Evolutionary conservation across 192 early-diverging fungal genomes (phyloP), one percentile per base, ranked within the genome.

Genomic region (Geranomyces michiganensis): DNA sequence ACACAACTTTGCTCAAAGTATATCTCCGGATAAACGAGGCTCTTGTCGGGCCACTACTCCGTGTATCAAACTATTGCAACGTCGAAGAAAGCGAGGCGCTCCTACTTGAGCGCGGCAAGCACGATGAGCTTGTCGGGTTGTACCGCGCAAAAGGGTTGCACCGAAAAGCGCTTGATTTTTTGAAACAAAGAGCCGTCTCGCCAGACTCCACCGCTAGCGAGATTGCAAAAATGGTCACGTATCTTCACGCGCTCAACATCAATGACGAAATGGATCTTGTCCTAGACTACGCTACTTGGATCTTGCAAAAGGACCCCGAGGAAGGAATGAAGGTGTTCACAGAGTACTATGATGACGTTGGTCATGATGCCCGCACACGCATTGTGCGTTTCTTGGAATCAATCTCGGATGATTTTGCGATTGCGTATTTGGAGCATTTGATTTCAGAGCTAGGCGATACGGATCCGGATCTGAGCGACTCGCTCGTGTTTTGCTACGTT

Each of bases 121-220:
- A 90, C 68, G 75, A 79, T 33, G 96, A 96, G 78, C 77, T 99
- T 15, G 90, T 97, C n/a, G 96, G 96, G 67, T 82, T 99, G 56
- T 99, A 97, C 77, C 85, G 92, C 48, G 90, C 91, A 66, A 96
- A 95, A 73, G 91, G 91, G 10, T 86, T 92, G 30, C 94, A 96
- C 78, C 86, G 87, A 29, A 94, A 94, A 68, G 95, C 97, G 2
- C 80, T 99, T 41, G 92, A 93, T 70, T 84, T 94, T 29, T 81
- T 98, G 29, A 67, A 60, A 41, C 43, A 31, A 44, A 41, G n/a
- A 41, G 68, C 73, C 14, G 5, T 61, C n/a, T 74, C 73, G 12
- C 65, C 73, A 17, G 73, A 68, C 8, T 53, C 73, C 14, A 74
- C 66, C 12, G 63, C 59, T 27, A 44, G 61, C 14, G 72, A 77